Evolutionary conservation across 148 eudicot genomes (phyloP).

Genomic region (Vaccinium corymbosum): DNA sequence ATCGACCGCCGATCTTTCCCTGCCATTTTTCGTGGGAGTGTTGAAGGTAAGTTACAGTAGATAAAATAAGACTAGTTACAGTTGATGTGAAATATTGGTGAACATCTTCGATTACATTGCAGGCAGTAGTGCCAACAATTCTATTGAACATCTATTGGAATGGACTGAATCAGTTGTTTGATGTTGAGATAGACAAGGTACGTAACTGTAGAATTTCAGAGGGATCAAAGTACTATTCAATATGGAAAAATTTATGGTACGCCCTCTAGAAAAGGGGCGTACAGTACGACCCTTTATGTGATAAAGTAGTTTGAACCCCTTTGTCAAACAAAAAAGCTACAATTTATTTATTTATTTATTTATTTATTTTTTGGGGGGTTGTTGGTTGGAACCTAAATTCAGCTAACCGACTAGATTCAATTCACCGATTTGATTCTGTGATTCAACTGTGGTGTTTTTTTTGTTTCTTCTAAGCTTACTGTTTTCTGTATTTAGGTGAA

Average conservation of each 20-base stretch:
- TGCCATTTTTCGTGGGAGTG: slow-evolving; percentile 27
- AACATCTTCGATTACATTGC: background rate
- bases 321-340: too few species aligned
- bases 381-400: too few species aligned
- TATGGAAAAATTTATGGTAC: background rate
- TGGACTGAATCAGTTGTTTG: slow-evolving; percentile 21
- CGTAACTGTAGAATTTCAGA: slow-evolving; percentile 6
- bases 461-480: background rate
- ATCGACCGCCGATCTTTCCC: slow-evolving; percentile 39
- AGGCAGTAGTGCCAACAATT: slow-evolving; percentile 21
- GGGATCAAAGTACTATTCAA: background rate
- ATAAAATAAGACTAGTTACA: background rate
- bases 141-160: slow-evolving; percentile 25
- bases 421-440: too few species aligned
- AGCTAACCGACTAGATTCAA: too few species aligned
- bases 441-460: background rate
- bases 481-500: slow-evolving; percentile 20
- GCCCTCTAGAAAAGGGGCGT: too few species aligned
- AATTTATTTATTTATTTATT: too few species aligned
- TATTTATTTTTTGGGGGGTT: too few species aligned
- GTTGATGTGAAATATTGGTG: background rate
- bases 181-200: slow-evolving; percentile 44
- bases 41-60: slow-evolving; percentile 24
- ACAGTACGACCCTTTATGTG: too few species aligned
- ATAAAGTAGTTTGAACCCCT: too few species aligned